Conservation (phyloP, 176 grass and related monocot species). For the Oryza meridionalis region DNA sequence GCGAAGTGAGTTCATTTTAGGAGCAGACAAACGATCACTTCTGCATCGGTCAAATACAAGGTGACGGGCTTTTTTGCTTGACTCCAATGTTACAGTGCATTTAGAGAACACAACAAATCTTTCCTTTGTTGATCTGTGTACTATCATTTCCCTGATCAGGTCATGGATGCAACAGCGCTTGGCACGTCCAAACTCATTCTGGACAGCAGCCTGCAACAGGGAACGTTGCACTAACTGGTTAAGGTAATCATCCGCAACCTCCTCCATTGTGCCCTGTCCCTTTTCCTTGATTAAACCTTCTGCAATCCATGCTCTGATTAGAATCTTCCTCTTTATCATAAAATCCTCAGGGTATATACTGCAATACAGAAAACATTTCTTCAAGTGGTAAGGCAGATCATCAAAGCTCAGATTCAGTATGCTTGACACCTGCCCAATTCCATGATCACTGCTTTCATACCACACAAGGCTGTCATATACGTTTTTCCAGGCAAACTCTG, state of each 20-base stretch:
- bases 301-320: slow-evolving; percentile 48
- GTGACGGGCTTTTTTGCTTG: slow-evolving; percentile 20
- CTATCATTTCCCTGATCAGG: slow-evolving; percentile 34
- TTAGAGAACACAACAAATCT: slow-evolving; percentile 3
- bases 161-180: slow-evolving; percentile 34
- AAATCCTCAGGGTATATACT: slow-evolving; percentile 51
- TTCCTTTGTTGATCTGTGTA: slow-evolving; percentile 38
- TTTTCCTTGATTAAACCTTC: slow-evolving; percentile 48
- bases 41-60: slow-evolving; percentile 38
- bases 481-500: slow-evolving; percentile 41
- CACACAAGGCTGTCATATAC: slow-evolving; percentile 38
- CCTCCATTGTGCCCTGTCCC: slow-evolving; percentile 43
- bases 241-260: slow-evolving; percentile 49
- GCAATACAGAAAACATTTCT: slow-evolving; percentile 56
- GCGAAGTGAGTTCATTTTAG: slow-evolving; percentile 19
- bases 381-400: slow-evolving; percentile 46
- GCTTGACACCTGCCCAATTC: slow-evolving; percentile 31
- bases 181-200: slow-evolving; percentile 42
- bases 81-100: background rate
- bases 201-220: slow-evolving; percentile 26
- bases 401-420: slow-evolving; percentile 54
- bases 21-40: slow-evolving; percentile 1
- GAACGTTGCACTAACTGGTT: slow-evolving; percentile 37
- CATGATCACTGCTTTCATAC: slow-evolving; percentile 7
- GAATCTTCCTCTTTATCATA: slow-evolving; percentile 46